phyloP scores from a whole-genome alignment of 768 basidiomycete genomes.

The Hygrophorus russula region DNA sequence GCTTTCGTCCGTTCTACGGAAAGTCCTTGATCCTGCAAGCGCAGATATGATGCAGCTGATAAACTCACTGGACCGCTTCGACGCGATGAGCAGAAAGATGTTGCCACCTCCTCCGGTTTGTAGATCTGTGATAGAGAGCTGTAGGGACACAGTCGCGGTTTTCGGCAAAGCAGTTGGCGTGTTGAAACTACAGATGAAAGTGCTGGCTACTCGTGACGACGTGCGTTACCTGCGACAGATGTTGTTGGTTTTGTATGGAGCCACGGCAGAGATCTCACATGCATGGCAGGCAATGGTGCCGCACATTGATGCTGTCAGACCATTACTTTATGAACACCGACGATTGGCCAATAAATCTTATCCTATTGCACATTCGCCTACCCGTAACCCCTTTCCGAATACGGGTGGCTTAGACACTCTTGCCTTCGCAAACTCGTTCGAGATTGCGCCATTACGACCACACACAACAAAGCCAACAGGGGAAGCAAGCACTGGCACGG shows the following conservation, averaged over 20 bases:
- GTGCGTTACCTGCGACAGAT: constrained; percentile 83
- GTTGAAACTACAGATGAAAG: constrained; percentile 68
- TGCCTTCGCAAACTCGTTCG: constrained; percentile 12
- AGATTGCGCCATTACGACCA: neutral
- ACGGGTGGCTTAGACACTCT: constrained; percentile 8
- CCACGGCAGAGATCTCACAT: constrained; percentile 75
- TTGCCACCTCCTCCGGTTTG: constrained; percentile 65
- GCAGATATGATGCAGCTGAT: constrained; percentile 76
- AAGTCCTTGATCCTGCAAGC: constrained; percentile 80
- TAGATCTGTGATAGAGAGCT: constrained; percentile 68
- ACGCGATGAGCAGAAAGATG: constrained; percentile 59
- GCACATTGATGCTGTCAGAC: constrained; percentile 58
- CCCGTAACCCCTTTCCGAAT: neutral
- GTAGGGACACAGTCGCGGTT: constrained; percentile 71
- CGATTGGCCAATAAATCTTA: constrained; percentile 15
- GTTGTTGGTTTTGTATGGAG: constrained; percentile 79
- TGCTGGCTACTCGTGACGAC: constrained; percentile 65
- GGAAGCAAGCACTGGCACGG: neutral
- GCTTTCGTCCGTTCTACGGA: constrained; percentile 65
- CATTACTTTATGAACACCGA: constrained; percentile 34
- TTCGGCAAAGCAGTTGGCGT: constrained; percentile 87
- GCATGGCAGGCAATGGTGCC: constrained; percentile 77
- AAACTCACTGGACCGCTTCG: constrained; percentile 84
- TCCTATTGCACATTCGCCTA: constrained; percentile 12
- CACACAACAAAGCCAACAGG: neutral